Evolutionary conservation across 352 stramenopile species (phyloP), one percentile per base, ranked within the genome.

Genomic region (Phytophthora brassicae): DNA sequence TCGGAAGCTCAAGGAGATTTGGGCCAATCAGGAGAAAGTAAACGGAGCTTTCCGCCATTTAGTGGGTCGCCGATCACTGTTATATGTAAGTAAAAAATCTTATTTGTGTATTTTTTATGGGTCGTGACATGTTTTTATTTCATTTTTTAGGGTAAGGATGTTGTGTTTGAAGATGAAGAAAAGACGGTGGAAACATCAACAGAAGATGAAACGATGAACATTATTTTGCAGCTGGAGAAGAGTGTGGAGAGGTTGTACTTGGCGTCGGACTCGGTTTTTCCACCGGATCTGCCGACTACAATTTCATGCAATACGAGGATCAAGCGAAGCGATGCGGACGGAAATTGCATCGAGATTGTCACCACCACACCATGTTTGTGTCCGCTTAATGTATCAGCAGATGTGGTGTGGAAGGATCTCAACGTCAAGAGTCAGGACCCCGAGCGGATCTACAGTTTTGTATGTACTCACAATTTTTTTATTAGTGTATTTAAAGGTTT

Each of bases 391-490:
- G 45, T 57, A 16, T 38, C 55, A 2, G 64, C 59, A 0, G 57
- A 61, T 45, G 58, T 76, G 22, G 44, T 76, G 20, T 76, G 68
- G 68, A 68, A 63, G 19, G 54, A 75, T 19, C 45, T 73, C 23
- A 75, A 68, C 26, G 46, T 72, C 22, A 72, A 70, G 29, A 57
- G 59, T 14, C 62, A 70, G 26, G 66, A 76, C 44, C 68, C 64
- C 0, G 68, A 73, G 17, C 56, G 66, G 33, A 73, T 69, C 55
- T 76, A 75, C 54, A 67, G 50, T 42, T 75, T 75, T 20, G 68
- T 75, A 62, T 45, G 68, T 66, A 12, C 11, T 12, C 2, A n/a
- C 4, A 39, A n/a, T n/a, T n/a, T n/a, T n/a, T n/a, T n/a, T n/a
- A n/a, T n/a, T n/a, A n/a, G n/a, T n/a, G n/a, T n/a, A n/a, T n/a